Percentiles rank a stretch among this genome's conserved stretches.
Conservation (phyloP, 2,329 filamentous ascomycete genomes). For the Penicillium aurantiogriseum region DNA sequence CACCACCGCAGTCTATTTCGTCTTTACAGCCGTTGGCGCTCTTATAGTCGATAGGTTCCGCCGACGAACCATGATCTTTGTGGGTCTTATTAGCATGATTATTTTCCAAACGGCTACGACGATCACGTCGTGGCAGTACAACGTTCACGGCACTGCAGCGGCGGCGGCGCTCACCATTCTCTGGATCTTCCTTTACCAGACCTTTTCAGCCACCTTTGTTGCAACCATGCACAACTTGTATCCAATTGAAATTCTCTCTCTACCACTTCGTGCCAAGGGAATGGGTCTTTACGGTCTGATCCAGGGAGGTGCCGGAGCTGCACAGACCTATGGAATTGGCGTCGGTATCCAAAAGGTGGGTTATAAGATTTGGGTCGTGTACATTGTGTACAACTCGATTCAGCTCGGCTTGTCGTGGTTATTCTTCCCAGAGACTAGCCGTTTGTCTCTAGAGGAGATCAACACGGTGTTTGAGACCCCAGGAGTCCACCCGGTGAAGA, state of each 20-base stretch:
- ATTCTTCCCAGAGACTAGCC: constrained; percentile 54
- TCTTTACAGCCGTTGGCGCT: constrained; percentile 47
- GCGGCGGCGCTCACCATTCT: constrained; percentile 46
- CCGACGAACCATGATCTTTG: constrained; percentile 48
- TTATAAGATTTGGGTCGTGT: constrained; percentile 54
- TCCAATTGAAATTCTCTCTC: constrained; percentile 46
- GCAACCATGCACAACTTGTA: constrained; percentile 53
- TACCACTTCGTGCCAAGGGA: constrained; percentile 46
- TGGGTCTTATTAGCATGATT: constrained; percentile 45
- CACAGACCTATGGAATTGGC: constrained; percentile 49
- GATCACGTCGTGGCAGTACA: constrained; percentile 51
- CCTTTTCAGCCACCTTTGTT: constrained; percentile 47
- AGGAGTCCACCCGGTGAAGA: constrained; percentile 45
- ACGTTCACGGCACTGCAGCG: constrained; percentile 28
- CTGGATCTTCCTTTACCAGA: constrained; percentile 52
- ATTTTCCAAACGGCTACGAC: constrained; percentile 48
- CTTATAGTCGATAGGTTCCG: constrained; percentile 46
- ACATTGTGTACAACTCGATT: constrained; percentile 51
- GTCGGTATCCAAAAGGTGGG: constrained; percentile 49
- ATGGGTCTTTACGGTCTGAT: constrained; percentile 50
- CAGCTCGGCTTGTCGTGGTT: constrained; percentile 51
- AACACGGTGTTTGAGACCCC: constrained; percentile 57
- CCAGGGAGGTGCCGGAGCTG: constrained; percentile 46
- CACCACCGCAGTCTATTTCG: constrained; percentile 46
- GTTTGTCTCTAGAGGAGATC: constrained; percentile 55